A percentile compares a stretch with the other conserved stretches of the same genome.
Evolutionary conservation across 805 yeast species (phyloP).

Genomic region (Metschnikowia henanensis): DNA sequence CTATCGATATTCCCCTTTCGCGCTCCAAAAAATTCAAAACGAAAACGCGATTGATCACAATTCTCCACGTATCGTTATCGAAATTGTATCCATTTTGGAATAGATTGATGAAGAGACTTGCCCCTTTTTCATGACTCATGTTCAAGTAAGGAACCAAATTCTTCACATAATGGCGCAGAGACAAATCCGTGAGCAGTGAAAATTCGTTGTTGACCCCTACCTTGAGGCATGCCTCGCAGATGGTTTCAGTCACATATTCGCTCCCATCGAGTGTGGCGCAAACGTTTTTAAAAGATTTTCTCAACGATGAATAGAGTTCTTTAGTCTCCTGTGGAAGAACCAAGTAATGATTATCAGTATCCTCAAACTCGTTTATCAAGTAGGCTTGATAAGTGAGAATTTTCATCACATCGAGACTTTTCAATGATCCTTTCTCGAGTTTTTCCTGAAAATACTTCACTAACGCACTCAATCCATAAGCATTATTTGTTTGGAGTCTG

Average conservation of each 20-base stretch:
- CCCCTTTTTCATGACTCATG: slow-evolving; percentile 28
- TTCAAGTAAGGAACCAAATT: slow-evolving; percentile 31
- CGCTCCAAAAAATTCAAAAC: slow-evolving; percentile 21
- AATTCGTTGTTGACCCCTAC: neutral
- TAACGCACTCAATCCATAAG: slow-evolving; percentile 27
- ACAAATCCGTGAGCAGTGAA: neutral
- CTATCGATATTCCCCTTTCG: slow-evolving; percentile 16
- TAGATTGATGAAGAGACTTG: slow-evolving; percentile 24
- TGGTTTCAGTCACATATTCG: neutral
- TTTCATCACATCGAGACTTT: slow-evolving; percentile 17
- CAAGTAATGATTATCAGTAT: slow-evolving; percentile 38
- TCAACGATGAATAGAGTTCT: slow-evolving; percentile 18
- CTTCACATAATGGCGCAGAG: slow-evolving; percentile 13
- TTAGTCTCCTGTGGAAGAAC: slow-evolving; percentile 25
- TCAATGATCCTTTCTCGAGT: neutral
- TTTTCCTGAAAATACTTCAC: slow-evolving; percentile 2
- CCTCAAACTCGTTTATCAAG: slow-evolving; percentile 37
- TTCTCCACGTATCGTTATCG: slow-evolving; percentile 31
- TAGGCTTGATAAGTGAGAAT: slow-evolving; percentile 29
- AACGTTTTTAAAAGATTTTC: neutral
- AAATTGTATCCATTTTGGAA: slow-evolving; percentile 35
- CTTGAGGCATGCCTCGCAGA: neutral
- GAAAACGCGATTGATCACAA: slow-evolving; percentile 31
- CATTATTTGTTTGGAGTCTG: slow-evolving; percentile 29
- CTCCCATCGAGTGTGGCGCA: neutral